A percentile compares a stretch with the other conserved stretches of the same genome.
Evolutionary conservation across 2,329 filamentous ascomycete genomes (phyloP).

Genomic region (Zopfia rhizophila): DNA sequence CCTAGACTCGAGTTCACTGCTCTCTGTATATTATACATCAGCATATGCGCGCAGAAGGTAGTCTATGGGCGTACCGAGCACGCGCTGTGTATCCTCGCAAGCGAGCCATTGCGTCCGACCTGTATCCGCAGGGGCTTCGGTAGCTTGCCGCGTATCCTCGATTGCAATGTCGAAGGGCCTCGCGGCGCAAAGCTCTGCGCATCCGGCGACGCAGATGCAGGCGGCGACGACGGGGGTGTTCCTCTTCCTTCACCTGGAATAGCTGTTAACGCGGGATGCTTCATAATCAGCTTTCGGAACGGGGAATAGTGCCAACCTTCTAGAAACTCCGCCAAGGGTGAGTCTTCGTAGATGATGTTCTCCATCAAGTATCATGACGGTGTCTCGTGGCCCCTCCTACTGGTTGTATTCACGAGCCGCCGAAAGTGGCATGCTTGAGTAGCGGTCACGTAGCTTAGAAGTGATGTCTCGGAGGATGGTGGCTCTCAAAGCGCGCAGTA

Average conservation of each 20-base stretch:
- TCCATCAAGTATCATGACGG: conserved; percentile 71
- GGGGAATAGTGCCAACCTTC: conserved; percentile 70
- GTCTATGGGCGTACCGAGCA: conserved; percentile 45
- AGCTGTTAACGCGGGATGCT: conserved; percentile 33
- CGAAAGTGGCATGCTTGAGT: conserved; percentile 23
- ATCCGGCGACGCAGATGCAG: conserved; percentile 20
- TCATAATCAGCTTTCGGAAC: conserved; percentile 8
- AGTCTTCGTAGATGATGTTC: conserved; percentile 85
- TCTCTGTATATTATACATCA: conserved; percentile 60
- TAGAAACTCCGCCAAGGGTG: conserved; percentile 88
- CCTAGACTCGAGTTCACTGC: conserved; percentile 78
- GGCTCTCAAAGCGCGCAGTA: neutral
- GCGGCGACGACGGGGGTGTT: conserved; percentile 30
- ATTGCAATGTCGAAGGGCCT: conserved; percentile 60
- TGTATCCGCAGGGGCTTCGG: conserved; percentile 58
- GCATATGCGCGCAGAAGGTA: conserved; percentile 1
- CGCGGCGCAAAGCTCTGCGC: conserved; percentile 60
- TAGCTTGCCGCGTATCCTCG: conserved; percentile 60
- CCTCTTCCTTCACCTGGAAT: conserved; percentile 46
- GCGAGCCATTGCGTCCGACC: conserved; percentile 47
- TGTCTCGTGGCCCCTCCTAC: conserved; percentile 15
- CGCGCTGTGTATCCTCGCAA: conserved; percentile 50
- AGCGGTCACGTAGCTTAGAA: conserved; percentile 4
- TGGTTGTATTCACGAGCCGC: conserved; percentile 22
- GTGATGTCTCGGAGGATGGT: neutral